These are phyloP conservation scores for Scheffersomyces cryptocercus DNA, from an alignment of 1,139 yeast genomes.

Conservation along the genomic window DNA sequence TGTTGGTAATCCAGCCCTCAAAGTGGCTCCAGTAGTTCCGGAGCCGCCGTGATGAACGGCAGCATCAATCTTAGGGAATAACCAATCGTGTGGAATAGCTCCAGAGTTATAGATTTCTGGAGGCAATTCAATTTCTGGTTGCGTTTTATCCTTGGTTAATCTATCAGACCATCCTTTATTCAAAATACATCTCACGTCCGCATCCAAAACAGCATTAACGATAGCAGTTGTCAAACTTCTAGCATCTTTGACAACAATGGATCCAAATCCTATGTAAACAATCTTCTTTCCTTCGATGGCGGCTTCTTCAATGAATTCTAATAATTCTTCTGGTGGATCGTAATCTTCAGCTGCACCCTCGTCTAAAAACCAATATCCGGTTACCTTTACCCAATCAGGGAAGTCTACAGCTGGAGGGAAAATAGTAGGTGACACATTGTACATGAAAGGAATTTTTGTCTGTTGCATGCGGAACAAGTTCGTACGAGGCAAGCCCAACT, in stretches of 20 bases:
- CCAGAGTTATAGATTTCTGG: conserved; percentile 68
- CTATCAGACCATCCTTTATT: conserved; percentile 97
- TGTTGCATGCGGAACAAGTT: conserved; percentile 72
- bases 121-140: conserved; percentile 63
- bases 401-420: conserved; percentile 93
- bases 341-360: conserved; percentile 62
- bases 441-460: conserved; percentile 80
- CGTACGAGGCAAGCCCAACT: conserved; percentile 66
- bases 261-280: conserved; percentile 94
- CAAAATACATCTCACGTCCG: conserved; percentile 83
- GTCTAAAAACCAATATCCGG: conserved; percentile 94
- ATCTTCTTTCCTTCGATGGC: conserved; percentile 60
- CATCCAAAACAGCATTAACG: conserved; percentile 70
- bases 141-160: conserved; percentile 30
- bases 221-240: conserved; percentile 74
- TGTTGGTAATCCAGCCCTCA: conserved; percentile 85
- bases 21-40: conserved; percentile 93
- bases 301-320: conserved; percentile 65
- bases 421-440: conserved; percentile 83
- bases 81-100: conserved; percentile 89
- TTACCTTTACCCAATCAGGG: conserved; percentile 90
- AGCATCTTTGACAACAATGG: conserved; percentile 87
- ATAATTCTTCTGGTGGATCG: conserved; percentile 62
- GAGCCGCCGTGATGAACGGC: conserved; percentile 98
- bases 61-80: conserved; percentile 84